These are phyloP conservation scores for Coriaria nepalensis DNA, from an alignment of 306 rosid species.

Conservation along the genomic window DNA sequence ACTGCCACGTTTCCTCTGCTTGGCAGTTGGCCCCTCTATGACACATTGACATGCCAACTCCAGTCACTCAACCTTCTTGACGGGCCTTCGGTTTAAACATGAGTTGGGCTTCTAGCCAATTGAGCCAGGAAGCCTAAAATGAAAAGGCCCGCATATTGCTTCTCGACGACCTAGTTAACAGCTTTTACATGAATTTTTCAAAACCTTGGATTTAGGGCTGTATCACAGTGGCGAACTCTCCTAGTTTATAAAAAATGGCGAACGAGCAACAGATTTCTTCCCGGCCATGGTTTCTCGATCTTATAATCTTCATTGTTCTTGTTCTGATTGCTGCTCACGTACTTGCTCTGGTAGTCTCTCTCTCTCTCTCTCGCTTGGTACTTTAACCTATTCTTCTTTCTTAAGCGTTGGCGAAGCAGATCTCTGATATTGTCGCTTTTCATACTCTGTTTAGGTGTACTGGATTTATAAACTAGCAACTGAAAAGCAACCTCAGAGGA, in stretches of 20 bases:
- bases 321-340: conserved; percentile 68
- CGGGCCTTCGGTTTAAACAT: not conserved
- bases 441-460: conserved; percentile 35
- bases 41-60: not conserved
- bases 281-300: conserved; percentile 61
- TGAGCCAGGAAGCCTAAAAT: no score
- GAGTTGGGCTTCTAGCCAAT: no score
- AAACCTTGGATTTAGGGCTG: conserved; percentile 4
- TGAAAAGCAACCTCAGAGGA: conserved; percentile 57
- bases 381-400: not conserved
- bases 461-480: conserved; percentile 88
- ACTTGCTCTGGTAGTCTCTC: conserved; percentile 53
- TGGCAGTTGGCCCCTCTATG: conserved; percentile 12
- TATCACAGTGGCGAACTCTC: not conserved
- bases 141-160: no score
- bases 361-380: not conserved
- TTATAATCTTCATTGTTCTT: conserved; percentile 41
- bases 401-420: not conserved
- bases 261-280: conserved; percentile 26
- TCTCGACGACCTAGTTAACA: no score
- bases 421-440: conserved; percentile 7
- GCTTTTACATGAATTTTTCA: not conserved
- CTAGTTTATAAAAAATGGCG: conserved; percentile 29
- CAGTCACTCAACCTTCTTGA: no score
- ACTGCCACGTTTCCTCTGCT: conserved; percentile 30